Conservation (phyloP, 2,329 filamentous ascomycete genomes). For the Exophiala calicioides region DNA sequence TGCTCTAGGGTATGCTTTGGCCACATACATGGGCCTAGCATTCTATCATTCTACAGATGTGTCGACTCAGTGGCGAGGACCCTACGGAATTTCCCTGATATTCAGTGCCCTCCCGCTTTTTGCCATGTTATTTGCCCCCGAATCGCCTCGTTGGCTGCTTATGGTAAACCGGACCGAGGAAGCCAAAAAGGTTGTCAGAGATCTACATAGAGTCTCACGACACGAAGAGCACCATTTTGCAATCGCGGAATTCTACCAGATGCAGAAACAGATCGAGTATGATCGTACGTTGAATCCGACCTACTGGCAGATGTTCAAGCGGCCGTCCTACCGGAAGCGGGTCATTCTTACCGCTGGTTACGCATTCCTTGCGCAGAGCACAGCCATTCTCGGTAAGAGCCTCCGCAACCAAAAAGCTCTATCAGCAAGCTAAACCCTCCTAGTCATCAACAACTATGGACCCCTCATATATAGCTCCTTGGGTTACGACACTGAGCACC, state of each 20-base stretch:
- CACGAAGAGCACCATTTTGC: background rate
- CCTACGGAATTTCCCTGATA: background rate
- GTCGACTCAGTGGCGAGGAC: background rate
- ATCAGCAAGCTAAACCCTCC: background rate
- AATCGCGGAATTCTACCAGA: too few relatives aligned
- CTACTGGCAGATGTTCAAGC: constrained; percentile 19
- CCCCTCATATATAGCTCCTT: constrained; percentile 16
- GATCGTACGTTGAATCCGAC: constrained; percentile 14
- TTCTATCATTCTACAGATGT: constrained; percentile 2
- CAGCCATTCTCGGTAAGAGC: constrained; percentile 39
- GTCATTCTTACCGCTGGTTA: constrained; percentile 19
- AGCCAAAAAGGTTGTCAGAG: background rate
- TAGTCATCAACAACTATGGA: constrained; percentile 18
- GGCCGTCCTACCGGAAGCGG: constrained; percentile 22
- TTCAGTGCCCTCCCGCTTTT: background rate
- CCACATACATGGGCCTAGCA: constrained; percentile 7
- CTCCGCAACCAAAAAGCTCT: constrained; percentile 2
- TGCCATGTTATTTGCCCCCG: constrained; percentile 52
- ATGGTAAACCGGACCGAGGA: background rate
- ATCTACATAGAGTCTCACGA: background rate
- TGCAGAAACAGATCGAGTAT: too few relatives aligned
- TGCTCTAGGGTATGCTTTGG: constrained; percentile 5
- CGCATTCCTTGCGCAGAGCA: constrained; percentile 33
- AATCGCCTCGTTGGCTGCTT: constrained; percentile 61
- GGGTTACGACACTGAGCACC: constrained; percentile 19